Percentiles rank a stretch among this genome's conserved stretches.
Evolutionary conservation across 2,329 filamentous ascomycete species (phyloP).

Genomic region (Pyrenophora tritici-repentis): DNA sequence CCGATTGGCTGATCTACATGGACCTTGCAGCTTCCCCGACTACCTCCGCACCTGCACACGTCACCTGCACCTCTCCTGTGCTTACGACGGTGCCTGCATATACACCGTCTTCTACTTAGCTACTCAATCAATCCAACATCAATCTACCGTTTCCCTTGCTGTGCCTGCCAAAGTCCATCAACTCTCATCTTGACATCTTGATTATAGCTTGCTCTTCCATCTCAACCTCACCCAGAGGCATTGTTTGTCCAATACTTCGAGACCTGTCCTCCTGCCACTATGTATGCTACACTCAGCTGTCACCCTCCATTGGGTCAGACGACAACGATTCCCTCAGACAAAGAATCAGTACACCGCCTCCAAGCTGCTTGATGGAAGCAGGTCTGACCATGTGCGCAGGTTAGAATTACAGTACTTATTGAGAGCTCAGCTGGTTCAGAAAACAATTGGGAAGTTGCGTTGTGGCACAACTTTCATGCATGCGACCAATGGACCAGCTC

Average conservation of each 20-base stretch:
- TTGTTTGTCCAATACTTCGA: neutral
- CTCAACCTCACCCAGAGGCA: neutral
- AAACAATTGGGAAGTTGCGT: slow-evolving; percentile 69
- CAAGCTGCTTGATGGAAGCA: slow-evolving; percentile 12
- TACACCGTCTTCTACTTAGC: slow-evolving; percentile 7
- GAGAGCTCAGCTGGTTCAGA: slow-evolving; percentile 64
- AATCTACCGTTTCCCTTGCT: neutral
- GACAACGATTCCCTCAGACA: slow-evolving; percentile 60
- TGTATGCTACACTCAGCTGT: slow-evolving; percentile 62
- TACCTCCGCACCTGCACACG: slow-evolving; percentile 28
- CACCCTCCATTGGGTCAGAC: slow-evolving; percentile 78
- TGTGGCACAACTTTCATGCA: slow-evolving; percentile 71
- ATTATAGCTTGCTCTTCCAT: slow-evolving; percentile 1
- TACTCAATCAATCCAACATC: slow-evolving; percentile 10
- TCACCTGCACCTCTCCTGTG: slow-evolving; percentile 23
- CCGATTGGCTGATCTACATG: slow-evolving; percentile 25
- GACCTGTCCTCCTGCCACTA: slow-evolving; percentile 22
- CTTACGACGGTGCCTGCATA: slow-evolving; percentile 10
- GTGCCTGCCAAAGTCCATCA: slow-evolving; percentile 2
- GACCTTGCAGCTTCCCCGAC: slow-evolving; percentile 25
- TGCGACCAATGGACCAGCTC: slow-evolving; percentile 64
- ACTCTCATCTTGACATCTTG: slow-evolving; percentile 1
- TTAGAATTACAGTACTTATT: slow-evolving; percentile 70
- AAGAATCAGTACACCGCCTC: slow-evolving; percentile 42
- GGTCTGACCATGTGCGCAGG: slow-evolving; percentile 32